Evolutionary conservation across 495 filamentous ascomycete genomes (phyloP), one percentile per base, ranked within the genome.

Genomic region (Barbatosphaeria neglecta): DNA sequence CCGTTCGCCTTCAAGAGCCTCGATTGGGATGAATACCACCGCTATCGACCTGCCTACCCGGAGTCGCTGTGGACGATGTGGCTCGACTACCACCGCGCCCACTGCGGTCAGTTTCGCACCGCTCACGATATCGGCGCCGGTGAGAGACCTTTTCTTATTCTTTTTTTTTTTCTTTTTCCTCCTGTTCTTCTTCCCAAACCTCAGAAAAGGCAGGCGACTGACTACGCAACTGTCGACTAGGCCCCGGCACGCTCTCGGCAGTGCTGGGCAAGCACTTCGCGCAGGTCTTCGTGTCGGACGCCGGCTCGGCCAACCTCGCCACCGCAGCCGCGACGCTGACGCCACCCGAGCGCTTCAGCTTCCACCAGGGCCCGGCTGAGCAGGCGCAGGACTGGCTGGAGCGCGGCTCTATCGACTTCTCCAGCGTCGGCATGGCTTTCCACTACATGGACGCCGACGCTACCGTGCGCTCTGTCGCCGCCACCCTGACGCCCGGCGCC

Each of bases 1-100:
- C 11, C 33, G 19, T 47, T 47, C 23, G 45, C 45, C 2, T 47
- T 40, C 44, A 37, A 37, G 44, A 47, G 38, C 16, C 28, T 22
- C 4, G 45, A 40, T 37, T 40, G 45, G 45, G 13, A 40, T 13
- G 23, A 22, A 6, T 40, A 39, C 45, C 45, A 40, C 13, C 27
- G 22, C 16, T 18, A 27, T 11, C 31, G 35, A 19, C 45, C 18
- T 1, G 27, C 7, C 6, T 25, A 47, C 13, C 45, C 20, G 8
- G 22, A 25, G 22, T 37, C 27, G 6, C 40, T 47, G 18, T 47
- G 45, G 33, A 25, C 11, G 22, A 47, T 24, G 20, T 47, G 45
- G 35, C 18, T 47, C 16, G 45, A 25, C 45, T 47, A 40, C 33
- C 33, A 35, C 27, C 16, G 25, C 7, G 28, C n/a, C 17, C 43